Evolutionary conservation across 2,329 filamentous ascomycete genomes (phyloP).

Genomic region (Trichoderma sp.): DNA sequence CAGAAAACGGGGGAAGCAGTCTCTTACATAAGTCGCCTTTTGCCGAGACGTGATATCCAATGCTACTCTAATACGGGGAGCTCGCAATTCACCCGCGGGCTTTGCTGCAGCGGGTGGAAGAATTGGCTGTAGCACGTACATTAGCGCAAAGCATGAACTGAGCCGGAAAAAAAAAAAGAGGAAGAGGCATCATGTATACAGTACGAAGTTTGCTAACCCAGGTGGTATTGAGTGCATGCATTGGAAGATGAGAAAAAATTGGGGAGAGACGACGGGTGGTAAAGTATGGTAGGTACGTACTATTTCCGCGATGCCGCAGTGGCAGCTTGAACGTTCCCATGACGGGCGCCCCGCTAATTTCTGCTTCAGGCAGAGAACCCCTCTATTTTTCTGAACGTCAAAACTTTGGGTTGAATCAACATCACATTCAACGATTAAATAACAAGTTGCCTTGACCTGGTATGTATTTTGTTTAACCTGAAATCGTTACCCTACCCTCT

Average conservation of each 20-base stretch:
- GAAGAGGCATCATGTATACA: neutral
- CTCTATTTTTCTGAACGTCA: neutral
- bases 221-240: neutral
- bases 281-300: neutral
- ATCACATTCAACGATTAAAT: neutral
- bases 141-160: neutral
- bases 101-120: neutral
- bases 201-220: neutral
- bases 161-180: neutral
- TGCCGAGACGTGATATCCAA: neutral
- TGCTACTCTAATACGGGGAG: neutral
- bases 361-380: slow-evolving; percentile 2
- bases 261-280: slow-evolving; percentile 1
- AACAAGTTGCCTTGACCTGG: neutral
- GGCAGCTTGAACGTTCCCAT: neutral
- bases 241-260: neutral
- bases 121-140: neutral
- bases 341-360: slow-evolving; percentile 16
- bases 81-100: neutral
- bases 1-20: neutral
- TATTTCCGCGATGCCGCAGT: neutral
- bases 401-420: neutral
- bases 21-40: neutral
- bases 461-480: neutral
- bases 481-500: too few relatives aligned